These are phyloP conservation scores for Magnaporthiopsis poae DNA, from an alignment of 2,329 filamentous ascomycete species.

Conservation along the genomic window DNA sequence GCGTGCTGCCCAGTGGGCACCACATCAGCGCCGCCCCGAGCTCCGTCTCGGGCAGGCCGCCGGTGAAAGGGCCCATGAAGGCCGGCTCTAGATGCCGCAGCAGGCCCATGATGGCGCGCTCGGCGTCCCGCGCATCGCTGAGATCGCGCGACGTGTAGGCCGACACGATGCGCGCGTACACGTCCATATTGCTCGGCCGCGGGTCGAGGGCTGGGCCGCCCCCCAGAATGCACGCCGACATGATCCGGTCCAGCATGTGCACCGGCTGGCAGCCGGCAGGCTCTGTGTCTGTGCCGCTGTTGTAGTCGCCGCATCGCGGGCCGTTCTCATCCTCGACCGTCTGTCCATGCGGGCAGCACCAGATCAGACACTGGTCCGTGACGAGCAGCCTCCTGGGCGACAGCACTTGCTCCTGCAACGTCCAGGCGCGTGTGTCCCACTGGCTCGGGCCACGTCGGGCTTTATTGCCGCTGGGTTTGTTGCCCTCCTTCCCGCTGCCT, in stretches of 20 bases:
- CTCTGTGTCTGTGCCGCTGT: slow-evolving; percentile 15
- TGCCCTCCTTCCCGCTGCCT: too few relatives aligned
- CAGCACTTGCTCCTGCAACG: slow-evolving; percentile 6
- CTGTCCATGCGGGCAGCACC: slow-evolving; percentile 5
- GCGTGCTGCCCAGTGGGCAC: slow-evolving; percentile 13
- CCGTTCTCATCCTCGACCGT: slow-evolving; percentile 4
- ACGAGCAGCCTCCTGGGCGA: not conserved
- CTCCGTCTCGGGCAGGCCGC: slow-evolving; percentile 23
- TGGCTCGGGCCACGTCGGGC: not conserved
- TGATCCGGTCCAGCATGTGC: slow-evolving; percentile 17
- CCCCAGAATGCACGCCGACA: slow-evolving; percentile 16
- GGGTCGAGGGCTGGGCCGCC: too few relatives aligned
- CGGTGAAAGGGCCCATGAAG: slow-evolving; percentile 19
- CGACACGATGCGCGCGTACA: slow-evolving; percentile 1
- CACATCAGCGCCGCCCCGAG: slow-evolving; percentile 27
- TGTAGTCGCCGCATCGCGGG: not conserved
- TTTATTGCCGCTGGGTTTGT: too few relatives aligned
- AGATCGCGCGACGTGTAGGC: slow-evolving; percentile 20
- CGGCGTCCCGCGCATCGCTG: slow-evolving; percentile 19
- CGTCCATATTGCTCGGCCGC: slow-evolving; percentile 6
- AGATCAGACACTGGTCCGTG: slow-evolving; percentile 5
- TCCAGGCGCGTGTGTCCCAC: slow-evolving; percentile 4
- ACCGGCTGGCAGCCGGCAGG: too few relatives aligned
- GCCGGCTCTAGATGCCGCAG: slow-evolving; percentile 16
- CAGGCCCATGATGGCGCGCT: slow-evolving; percentile 25